These are phyloP conservation scores for Ustilago xerochloae DNA, from an alignment of 1,284 basidiomycete species.

Conservation along the genomic window DNA sequence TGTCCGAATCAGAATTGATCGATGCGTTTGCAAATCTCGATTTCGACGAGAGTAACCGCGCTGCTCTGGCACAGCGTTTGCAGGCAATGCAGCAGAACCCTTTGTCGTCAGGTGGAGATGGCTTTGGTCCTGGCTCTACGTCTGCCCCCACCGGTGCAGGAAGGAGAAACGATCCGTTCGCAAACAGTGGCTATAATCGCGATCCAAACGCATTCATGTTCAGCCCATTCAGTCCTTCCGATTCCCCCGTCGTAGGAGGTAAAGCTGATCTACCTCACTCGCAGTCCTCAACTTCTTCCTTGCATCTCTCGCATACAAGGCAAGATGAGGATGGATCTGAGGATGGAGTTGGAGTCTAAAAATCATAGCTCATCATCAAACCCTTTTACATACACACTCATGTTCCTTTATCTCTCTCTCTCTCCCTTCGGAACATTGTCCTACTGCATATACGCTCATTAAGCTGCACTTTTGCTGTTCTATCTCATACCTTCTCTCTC, in stretches of 20 bases:
- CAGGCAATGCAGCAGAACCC: slow-evolving; percentile 11
- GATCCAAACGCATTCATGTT: slow-evolving; percentile 54
- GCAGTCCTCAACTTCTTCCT: slow-evolving; percentile 9
- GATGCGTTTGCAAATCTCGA: slow-evolving; percentile 39
- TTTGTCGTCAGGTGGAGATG: neutral
- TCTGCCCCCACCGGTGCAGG: neutral
- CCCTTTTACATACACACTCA: neutral
- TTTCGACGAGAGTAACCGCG: slow-evolving; percentile 30
- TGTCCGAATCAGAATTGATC: slow-evolving; percentile 34
- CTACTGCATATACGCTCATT: neutral
- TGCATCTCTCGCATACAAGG: slow-evolving; percentile 19
- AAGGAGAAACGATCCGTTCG: slow-evolving; percentile 17
- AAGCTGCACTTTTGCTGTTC: too few species aligned
- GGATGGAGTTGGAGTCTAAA: neutral
- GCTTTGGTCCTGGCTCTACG: slow-evolving; percentile 10
- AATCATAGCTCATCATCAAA: neutral
- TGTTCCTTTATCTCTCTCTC: neutral
- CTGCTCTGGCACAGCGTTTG: slow-evolving; percentile 22
- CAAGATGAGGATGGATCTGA: slow-evolving; percentile 14
- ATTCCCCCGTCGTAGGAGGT: slow-evolving; percentile 48
- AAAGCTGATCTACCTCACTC: slow-evolving; percentile 37
- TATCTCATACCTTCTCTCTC: neutral
- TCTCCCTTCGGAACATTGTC: neutral
- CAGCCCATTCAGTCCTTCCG: slow-evolving; percentile 52
- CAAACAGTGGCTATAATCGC: slow-evolving; percentile 28